A percentile compares a stretch with the other conserved stretches of the same genome.
Conservation (phyloP, 495 filamentous ascomycete genomes). For the Ramalina intermedia region DNA sequence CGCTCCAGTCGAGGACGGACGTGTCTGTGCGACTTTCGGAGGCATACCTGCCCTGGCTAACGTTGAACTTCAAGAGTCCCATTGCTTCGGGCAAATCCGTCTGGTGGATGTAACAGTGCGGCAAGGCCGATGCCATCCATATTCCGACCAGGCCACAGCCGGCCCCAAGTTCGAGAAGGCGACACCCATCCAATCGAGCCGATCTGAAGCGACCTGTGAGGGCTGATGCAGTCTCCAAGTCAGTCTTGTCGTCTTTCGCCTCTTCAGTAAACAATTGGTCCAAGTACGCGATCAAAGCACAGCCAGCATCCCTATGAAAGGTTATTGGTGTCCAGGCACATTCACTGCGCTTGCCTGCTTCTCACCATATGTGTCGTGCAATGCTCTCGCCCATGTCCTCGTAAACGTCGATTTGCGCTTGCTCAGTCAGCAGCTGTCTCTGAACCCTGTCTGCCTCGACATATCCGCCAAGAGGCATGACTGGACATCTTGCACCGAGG, state of each 20-base stretch:
- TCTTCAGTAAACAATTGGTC: neutral
- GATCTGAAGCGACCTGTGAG: constrained; percentile 20
- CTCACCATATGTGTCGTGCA: constrained; percentile 85
- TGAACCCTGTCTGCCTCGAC: neutral
- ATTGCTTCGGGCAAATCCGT: constrained; percentile 75
- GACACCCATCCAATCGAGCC: constrained; percentile 23
- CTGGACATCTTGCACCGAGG: constrained; percentile 38
- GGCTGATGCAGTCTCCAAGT: constrained; percentile 10
- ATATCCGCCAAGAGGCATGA: neutral
- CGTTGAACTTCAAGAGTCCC: constrained; percentile 44
- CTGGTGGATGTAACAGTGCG: constrained; percentile 42
- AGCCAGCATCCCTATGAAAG: constrained; percentile 49
- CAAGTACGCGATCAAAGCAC: constrained; percentile 38
- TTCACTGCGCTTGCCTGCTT: constrained; percentile 9
- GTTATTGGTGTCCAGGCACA: neutral
- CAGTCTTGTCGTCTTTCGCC: neutral
- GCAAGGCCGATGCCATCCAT: constrained; percentile 34
- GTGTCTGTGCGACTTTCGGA: constrained; percentile 33
- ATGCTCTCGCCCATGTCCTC: constrained; percentile 95
- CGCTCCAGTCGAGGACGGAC: constrained; percentile 63
- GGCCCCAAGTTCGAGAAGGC: constrained; percentile 63
- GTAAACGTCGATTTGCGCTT: constrained; percentile 35
- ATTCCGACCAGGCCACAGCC: constrained; percentile 81
- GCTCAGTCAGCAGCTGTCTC: neutral
- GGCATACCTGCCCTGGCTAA: constrained; percentile 28